Conservation (phyloP, 108 stramenopile species). For the Cyclotella sp. region DNA sequence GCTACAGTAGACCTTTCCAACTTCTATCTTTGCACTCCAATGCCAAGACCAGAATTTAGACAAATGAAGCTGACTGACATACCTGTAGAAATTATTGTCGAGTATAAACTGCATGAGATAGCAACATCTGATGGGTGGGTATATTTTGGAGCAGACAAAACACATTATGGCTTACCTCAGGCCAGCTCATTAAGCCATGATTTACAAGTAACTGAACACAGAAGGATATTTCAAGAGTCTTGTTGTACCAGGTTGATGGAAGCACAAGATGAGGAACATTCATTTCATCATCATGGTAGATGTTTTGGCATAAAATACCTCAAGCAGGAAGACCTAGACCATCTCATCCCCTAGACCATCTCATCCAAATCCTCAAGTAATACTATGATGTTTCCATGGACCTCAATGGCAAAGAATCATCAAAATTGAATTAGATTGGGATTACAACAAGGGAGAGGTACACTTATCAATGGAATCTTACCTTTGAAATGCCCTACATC, state of each 20-base stretch:
- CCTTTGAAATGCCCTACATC: slow-evolving; percentile 20
- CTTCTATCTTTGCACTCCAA: slow-evolving; percentile 51
- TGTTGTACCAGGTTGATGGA: slow-evolving; percentile 53
- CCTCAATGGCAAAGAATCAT: slow-evolving; percentile 35
- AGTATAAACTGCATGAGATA: slow-evolving; percentile 30
- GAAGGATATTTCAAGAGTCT: slow-evolving; percentile 30
- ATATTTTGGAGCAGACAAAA: slow-evolving; percentile 23
- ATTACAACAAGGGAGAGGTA: neutral
- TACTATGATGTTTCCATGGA: slow-evolving; percentile 20
- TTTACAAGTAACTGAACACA: slow-evolving; percentile 10
- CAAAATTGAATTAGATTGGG: slow-evolving; percentile 8
- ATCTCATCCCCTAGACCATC: no score
- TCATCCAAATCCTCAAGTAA: slow-evolving; percentile 26
- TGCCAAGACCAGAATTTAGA: slow-evolving; percentile 44
- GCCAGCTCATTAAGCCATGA: slow-evolving; percentile 51
- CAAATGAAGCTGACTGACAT: slow-evolving; percentile 33
- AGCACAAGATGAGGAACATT: slow-evolving; percentile 27
- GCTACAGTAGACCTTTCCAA: slow-evolving; percentile 47
- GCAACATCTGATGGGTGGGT: slow-evolving; percentile 18
- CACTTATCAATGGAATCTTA: neutral
- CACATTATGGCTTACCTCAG: slow-evolving; percentile 62
- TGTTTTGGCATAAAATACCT: slow-evolving; percentile 61
- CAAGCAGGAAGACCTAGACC: slow-evolving; percentile 34
- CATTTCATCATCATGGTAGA: slow-evolving; percentile 58
- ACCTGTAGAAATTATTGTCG: slow-evolving; percentile 39